Percentiles rank a stretch among this genome's conserved stretches.
These are phyloP conservation scores for Ogataea paraovalis DNA, from an alignment of 805 yeast genomes.

Conservation along the genomic window DNA sequence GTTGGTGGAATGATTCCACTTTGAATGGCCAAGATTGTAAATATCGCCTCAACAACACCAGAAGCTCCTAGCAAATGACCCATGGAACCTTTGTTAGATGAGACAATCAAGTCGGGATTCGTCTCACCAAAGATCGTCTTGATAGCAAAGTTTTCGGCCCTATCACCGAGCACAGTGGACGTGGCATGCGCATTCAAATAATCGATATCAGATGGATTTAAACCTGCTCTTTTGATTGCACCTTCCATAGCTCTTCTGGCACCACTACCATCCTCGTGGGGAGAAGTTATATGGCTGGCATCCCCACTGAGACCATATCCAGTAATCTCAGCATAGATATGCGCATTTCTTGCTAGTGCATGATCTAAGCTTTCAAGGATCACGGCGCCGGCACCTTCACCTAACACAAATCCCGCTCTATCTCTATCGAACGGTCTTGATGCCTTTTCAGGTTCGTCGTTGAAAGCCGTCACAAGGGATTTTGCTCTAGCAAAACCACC, in stretches of 20 bases:
- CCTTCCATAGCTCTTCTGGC: conserved; percentile 77
- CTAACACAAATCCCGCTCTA: conserved; percentile 84
- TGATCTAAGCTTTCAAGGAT: conserved; percentile 74
- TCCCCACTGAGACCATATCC: conserved; percentile 95
- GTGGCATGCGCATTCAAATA: conserved; percentile 98
- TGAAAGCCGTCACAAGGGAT: conserved; percentile 62
- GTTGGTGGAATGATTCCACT: conserved; percentile 72
- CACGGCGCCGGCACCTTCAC: conserved; percentile 89
- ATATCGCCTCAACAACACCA: conserved; percentile 88
- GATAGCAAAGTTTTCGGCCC: conserved; percentile 81
- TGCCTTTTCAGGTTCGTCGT: conserved; percentile 59
- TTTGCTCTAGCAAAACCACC: conserved; percentile 91
- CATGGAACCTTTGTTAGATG: conserved; percentile 86
- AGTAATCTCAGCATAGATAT: conserved; percentile 71
- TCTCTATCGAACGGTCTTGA: conserved; percentile 83
- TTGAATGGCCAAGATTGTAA: conserved; percentile 64
- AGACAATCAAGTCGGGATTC: conserved; percentile 44
- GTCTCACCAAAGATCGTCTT: conserved; percentile 42
- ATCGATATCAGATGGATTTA: conserved; percentile 49
- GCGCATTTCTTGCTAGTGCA: conserved; percentile 61
- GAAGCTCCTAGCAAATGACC: conserved; percentile 97
- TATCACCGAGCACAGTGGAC: conserved; percentile 83
- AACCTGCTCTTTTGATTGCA: conserved; percentile 56
- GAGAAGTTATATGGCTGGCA: conserved; percentile 91
- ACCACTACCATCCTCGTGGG: conserved; percentile 77